These are phyloP conservation scores for Xanthoceras sorbifolium DNA, from an alignment of 345 rosid genomes.

Conservation along the genomic window DNA sequence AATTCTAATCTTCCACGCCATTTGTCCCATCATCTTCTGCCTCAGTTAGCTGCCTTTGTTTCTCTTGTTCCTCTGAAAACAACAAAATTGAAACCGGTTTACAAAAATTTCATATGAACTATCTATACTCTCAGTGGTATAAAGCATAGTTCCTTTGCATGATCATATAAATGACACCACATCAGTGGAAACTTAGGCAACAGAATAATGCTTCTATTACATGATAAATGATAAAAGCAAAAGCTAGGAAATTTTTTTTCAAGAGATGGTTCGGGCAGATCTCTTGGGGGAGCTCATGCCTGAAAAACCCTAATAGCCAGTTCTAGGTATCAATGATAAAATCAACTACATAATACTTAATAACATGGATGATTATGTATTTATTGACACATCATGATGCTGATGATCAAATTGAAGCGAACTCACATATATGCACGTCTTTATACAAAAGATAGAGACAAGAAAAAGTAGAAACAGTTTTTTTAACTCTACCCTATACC, in stretches of 20 bases:
- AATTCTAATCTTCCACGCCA: constrained; percentile 32
- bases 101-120: neutral
- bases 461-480: neutral
- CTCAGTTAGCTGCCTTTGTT: constrained; percentile 54
- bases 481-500: neutral
- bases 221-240: neutral
- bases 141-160: neutral
- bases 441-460: too few relatives aligned
- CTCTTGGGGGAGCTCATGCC: neutral
- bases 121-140: neutral
- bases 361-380: neutral
- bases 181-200: neutral
- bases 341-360: too few relatives aligned
- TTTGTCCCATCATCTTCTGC: constrained; percentile 30
- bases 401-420: neutral
- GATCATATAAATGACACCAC: neutral
- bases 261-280: neutral
- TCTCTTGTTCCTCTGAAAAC: constrained; percentile 67
- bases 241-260: neutral
- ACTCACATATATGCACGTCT: neutral
- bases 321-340: neutral
- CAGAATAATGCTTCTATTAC: neutral
- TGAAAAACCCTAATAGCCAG: too few relatives aligned
- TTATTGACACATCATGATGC: neutral
- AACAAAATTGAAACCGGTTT: constrained; percentile 2